Percentiles rank a stretch among this genome's conserved stretches.
These are phyloP conservation scores for Aureobasidium sp. DNA, from an alignment of 2,329 filamentous ascomycete species.

Conservation along the genomic window DNA sequence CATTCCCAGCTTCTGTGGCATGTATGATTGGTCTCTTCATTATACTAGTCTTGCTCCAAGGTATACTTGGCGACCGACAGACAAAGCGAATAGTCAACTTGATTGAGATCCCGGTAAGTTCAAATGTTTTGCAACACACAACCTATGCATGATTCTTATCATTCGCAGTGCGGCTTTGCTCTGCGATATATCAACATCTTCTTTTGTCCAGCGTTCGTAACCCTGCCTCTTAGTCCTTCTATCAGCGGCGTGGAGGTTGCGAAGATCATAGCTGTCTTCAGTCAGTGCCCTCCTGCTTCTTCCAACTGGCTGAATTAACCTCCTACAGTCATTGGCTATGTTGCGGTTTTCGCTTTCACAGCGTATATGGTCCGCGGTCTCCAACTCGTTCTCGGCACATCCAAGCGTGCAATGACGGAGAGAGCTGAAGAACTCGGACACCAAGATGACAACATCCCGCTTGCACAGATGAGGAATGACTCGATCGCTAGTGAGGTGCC, in stretches of 20 bases:
- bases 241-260: conserved; percentile 49
- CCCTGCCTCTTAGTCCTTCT: conserved; percentile 49
- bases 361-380: conserved; percentile 50
- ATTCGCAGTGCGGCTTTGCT: conserved; percentile 47
- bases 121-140: conserved; percentile 11
- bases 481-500: conserved; percentile 14
- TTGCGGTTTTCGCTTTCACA: conserved; percentile 45
- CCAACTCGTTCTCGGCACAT: conserved; percentile 45
- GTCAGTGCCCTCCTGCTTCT: conserved; percentile 32
- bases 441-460: conserved; percentile 43
- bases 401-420: conserved; percentile 46
- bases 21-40: conserved; percentile 51
- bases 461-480: conserved; percentile 25
- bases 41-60: conserved; percentile 42
- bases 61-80: conserved; percentile 41
- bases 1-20: conserved; percentile 55
- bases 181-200: conserved; percentile 53
- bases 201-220: conserved; percentile 54
- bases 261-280: conserved; percentile 54
- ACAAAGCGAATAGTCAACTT: conserved; percentile 43
- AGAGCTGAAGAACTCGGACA: conserved; percentile 46
- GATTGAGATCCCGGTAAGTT: conserved; percentile 48
- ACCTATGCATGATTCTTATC: conserved; percentile 17
- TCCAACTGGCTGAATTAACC: neutral
- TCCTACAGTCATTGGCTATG: conserved; percentile 47